Evolutionary conservation across 164 flowering plant species (phyloP).

Genomic region (Nelumbo lutea): DNA sequence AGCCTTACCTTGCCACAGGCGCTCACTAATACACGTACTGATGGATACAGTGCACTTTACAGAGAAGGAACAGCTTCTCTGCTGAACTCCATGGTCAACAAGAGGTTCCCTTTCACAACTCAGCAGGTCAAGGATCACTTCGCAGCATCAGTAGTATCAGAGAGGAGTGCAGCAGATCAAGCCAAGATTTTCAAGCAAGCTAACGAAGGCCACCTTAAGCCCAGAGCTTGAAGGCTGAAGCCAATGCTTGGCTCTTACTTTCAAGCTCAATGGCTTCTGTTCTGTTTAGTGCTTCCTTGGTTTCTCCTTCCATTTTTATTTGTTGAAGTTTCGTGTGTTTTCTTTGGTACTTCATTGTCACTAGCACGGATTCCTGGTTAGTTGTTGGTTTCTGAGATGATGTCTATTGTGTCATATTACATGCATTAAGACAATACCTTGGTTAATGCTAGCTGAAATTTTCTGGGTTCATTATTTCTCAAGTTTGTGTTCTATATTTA

Average conservation of each 20-base stretch:
- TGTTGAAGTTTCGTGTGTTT: not conserved
- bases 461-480: too few relatives aligned
- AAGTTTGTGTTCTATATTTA: too few relatives aligned
- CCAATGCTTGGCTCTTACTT: too few relatives aligned
- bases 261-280: too few relatives aligned
- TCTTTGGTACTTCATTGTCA: not conserved
- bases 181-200: slow-evolving; percentile 76
- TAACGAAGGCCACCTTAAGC: slow-evolving; percentile 73
- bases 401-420: too few relatives aligned
- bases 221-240: slow-evolving; percentile 27
- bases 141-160: slow-evolving; percentile 40
- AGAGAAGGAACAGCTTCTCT: slow-evolving; percentile 81
- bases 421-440: too few relatives aligned
- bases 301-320: not conserved
- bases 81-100: slow-evolving; percentile 72
- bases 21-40: slow-evolving; percentile 58
- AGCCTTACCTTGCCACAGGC: slow-evolving; percentile 53
- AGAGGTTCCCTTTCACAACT: slow-evolving; percentile 59
- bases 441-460: too few relatives aligned
- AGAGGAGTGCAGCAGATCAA: slow-evolving; percentile 67
- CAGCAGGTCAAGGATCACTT: slow-evolving; percentile 61
- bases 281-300: not conserved
- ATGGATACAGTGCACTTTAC: slow-evolving; percentile 71
- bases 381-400: too few relatives aligned
- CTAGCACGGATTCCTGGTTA: too few relatives aligned